phyloP scores from a whole-genome alignment of 2,329 filamentous ascomycete species.

The Nemania sp. region DNA sequence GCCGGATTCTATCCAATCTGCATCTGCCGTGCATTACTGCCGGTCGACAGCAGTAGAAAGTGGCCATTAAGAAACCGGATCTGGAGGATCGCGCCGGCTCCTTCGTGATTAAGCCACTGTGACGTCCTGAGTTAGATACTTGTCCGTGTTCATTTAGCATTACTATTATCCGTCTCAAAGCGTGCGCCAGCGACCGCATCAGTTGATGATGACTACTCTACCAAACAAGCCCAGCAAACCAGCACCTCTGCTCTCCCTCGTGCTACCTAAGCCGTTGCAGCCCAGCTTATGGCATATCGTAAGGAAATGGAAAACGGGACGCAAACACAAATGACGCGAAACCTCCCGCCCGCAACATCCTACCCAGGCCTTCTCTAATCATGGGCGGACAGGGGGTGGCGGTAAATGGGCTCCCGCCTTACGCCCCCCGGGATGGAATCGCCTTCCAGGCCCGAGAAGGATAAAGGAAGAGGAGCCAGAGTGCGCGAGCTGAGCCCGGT shows the following conservation, averaged over 20 bases:
- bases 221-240: not conserved
- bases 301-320: not conserved
- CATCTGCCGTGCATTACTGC: not conserved
- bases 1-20: not conserved
- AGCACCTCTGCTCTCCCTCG: not conserved
- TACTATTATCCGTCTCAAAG: not conserved
- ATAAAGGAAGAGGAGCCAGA: constrained; percentile 17
- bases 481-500: not conserved
- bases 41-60: constrained; percentile 13
- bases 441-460: not conserved
- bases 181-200: not conserved
- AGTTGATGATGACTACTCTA: constrained; percentile 5
- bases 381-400: not conserved
- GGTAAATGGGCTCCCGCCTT: constrained; percentile 10
- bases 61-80: not conserved
- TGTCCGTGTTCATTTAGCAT: not conserved
- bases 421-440: not conserved
- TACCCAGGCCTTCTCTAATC: not conserved
- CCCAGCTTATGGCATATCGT: not conserved
- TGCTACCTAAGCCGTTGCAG: not conserved
- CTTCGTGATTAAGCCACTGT: constrained; percentile 7
- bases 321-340: not conserved
- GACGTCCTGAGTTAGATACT: not conserved
- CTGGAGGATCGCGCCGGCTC: constrained; percentile 19
- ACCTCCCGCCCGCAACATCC: not conserved